Conservation (phyloP, 2,329 filamentous ascomycete genomes). For the Alternaria longipes region DNA sequence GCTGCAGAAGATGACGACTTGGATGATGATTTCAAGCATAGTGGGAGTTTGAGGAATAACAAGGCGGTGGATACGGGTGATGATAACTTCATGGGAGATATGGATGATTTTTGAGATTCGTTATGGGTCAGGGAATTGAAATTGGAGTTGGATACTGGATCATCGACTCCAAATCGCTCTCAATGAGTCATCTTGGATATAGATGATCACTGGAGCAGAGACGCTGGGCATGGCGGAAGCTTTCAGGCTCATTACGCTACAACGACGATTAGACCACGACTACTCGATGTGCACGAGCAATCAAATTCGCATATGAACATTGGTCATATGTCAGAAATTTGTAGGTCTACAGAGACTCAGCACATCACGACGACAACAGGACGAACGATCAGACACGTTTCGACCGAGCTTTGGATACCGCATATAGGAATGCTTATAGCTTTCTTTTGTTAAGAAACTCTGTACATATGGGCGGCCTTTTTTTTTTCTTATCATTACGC, state of each 20-base stretch:
- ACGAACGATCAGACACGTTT: background rate
- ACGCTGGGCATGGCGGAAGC: background rate
- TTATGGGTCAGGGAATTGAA: background rate
- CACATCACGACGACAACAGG: background rate
- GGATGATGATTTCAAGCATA: background rate
- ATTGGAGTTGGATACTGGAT: background rate
- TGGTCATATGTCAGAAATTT: background rate
- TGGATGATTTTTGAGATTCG: conserved; percentile 44
- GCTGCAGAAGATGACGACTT: conserved; percentile 7
- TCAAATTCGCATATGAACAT: background rate
- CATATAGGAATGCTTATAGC: background rate
- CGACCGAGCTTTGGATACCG: background rate
- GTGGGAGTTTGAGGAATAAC: background rate
- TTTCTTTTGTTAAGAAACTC: background rate
- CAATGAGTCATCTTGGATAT: background rate
- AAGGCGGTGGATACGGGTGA: conserved; percentile 3
- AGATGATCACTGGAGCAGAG: background rate
- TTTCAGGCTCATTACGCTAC: background rate
- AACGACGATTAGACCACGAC: background rate
- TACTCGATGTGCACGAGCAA: background rate
- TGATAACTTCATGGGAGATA: conserved; percentile 37
- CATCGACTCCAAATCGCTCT: background rate
- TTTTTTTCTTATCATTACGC: background rate
- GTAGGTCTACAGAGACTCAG: background rate
- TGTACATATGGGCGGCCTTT: conserved; percentile 18